Conservation (phyloP, 768 basidiomycete genomes). For the Mrakia frigida region DNA sequence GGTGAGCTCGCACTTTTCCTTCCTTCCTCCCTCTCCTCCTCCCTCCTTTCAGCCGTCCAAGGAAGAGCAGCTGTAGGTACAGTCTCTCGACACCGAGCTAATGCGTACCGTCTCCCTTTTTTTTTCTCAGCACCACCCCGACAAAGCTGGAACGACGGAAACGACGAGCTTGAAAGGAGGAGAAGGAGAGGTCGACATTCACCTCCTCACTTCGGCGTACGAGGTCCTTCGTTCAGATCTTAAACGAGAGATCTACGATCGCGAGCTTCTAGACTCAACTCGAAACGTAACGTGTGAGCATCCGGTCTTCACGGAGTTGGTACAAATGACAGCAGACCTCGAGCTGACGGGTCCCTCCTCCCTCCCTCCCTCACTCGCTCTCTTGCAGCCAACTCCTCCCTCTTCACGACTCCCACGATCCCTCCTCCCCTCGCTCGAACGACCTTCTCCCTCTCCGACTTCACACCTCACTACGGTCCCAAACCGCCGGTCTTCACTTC, state of each 20-base stretch:
- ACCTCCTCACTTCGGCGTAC: constrained; percentile 1
- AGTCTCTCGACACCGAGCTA: not conserved
- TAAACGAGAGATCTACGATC: not conserved
- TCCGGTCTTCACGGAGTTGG: not conserved
- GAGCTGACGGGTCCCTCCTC: not conserved
- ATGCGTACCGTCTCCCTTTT: not conserved
- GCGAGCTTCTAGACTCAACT: not conserved
- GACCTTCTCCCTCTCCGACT: constrained; percentile 23
- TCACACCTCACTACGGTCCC: constrained; percentile 19
- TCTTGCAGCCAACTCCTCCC: not conserved
- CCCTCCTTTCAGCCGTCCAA: not conserved
- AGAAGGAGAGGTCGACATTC: not conserved
- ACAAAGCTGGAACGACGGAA: not conserved
- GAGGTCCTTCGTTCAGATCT: constrained; percentile 2
- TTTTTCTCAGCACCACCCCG: not conserved
- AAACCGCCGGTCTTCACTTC: not conserved
- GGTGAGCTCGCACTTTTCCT: constrained; percentile 4
- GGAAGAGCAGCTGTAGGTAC: too few species aligned
- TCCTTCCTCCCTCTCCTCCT: not conserved
- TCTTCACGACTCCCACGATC: not conserved
- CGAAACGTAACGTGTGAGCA: not conserved
- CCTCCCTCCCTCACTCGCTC: not conserved
- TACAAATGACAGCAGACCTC: too few species aligned
- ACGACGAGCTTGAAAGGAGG: not conserved
- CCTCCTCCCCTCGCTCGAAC: constrained; percentile 27